These are phyloP conservation scores for Yamadazyma scolyti DNA, from an alignment of 805 yeast species.

Conservation along the genomic window DNA sequence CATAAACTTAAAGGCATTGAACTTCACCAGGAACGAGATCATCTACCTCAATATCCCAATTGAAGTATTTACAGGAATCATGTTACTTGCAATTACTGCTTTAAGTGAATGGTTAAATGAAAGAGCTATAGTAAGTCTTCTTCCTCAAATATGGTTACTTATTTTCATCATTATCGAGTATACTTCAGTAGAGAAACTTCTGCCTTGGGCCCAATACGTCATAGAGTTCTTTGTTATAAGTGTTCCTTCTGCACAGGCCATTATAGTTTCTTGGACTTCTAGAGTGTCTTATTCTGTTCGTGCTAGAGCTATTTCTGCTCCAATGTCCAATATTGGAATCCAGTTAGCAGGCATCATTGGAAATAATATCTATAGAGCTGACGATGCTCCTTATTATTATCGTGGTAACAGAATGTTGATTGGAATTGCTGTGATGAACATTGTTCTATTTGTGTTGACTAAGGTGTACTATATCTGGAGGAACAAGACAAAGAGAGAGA, in stretches of 20 bases:
- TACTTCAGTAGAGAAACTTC: no score
- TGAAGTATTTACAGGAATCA: no score
- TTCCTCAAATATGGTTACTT: no score
- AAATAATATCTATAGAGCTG: constrained; percentile 21
- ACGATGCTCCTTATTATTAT: constrained; percentile 58
- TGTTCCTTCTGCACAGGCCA: no score
- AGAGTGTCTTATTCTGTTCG: constrained; percentile 16
- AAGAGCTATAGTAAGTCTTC: no score
- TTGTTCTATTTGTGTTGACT: constrained; percentile 22
- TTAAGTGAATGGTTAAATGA: no score
- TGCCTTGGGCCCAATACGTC: no score
- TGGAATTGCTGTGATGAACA: constrained; percentile 28
- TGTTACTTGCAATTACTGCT: no score
- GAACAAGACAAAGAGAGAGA: constrained; percentile 39
- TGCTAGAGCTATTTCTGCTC: constrained; percentile 18
- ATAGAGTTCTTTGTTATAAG: no score
- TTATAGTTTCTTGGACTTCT: constrained; percentile 20
- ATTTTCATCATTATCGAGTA: no score
- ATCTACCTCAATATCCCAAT: no score
- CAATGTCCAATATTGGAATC: constrained; percentile 24
- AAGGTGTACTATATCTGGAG: constrained; percentile 38
- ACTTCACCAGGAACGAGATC: constrained; percentile 50
- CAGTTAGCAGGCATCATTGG: constrained; percentile 18
- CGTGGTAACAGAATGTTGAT: constrained; percentile 50
- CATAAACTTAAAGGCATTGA: constrained; percentile 42